Percentiles rank a stretch among this genome's conserved stretches.
Conservation (phyloP, 2,329 filamentous ascomycete genomes). For the Allantophomopsis lycopodina region DNA sequence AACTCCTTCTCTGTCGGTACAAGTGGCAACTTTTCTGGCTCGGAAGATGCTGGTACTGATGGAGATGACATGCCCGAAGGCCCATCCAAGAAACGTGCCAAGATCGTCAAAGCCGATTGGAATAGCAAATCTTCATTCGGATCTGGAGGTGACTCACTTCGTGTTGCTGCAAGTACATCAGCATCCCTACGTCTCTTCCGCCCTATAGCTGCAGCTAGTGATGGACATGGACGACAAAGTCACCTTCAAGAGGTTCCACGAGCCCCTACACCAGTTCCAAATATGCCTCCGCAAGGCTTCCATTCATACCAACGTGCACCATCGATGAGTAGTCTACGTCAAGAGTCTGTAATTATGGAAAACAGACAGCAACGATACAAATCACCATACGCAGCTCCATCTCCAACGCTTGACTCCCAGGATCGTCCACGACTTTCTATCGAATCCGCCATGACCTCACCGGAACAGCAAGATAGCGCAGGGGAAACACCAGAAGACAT, state of each 20-base stretch:
- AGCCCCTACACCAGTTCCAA: slow-evolving; percentile 63
- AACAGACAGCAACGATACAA: slow-evolving; percentile 16
- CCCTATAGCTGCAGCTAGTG: slow-evolving; percentile 44
- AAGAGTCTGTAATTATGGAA: slow-evolving; percentile 43
- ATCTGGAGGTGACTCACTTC: slow-evolving; percentile 61
- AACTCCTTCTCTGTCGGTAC: slow-evolving; percentile 5
- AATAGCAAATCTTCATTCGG: slow-evolving; percentile 62
- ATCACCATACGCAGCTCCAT: slow-evolving; percentile 23
- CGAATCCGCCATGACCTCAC: slow-evolving; percentile 31
- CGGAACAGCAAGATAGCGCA: slow-evolving; percentile 31
- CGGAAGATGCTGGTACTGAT: slow-evolving; percentile 45
- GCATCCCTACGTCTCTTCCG: slow-evolving; percentile 77
- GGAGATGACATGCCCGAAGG: slow-evolving; percentile 14
- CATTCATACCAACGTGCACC: slow-evolving; percentile 5
- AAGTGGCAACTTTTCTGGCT: slow-evolving; percentile 56
- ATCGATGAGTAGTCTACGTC: slow-evolving; percentile 38
- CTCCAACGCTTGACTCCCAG: slow-evolving; percentile 19
- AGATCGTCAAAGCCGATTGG: slow-evolving; percentile 59
- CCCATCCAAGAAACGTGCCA: slow-evolving; percentile 63
- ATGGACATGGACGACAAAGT: slow-evolving; percentile 16
- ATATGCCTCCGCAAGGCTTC: slow-evolving; percentile 21
- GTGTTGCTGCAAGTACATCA: slow-evolving; percentile 82
- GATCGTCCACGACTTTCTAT: slow-evolving; percentile 17
- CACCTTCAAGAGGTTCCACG: slow-evolving; percentile 62
- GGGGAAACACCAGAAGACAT: slow-evolving; percentile 67